phyloP scores from a whole-genome alignment of 2,329 filamentous ascomycete genomes.

The Sporothrix protearum region DNA sequence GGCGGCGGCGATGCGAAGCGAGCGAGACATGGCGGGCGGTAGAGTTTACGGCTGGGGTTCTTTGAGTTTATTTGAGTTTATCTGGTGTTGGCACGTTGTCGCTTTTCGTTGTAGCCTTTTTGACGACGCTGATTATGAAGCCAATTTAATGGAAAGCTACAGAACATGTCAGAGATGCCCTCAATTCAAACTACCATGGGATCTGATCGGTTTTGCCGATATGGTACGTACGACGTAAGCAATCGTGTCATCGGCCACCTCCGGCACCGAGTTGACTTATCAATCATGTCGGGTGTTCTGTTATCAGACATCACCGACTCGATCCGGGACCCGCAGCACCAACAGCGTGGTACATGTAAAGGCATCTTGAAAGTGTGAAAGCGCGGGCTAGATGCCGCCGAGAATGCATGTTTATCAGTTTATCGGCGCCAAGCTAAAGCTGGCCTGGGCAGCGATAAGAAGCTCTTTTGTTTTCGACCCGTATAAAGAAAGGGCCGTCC shows the following conservation, averaged over 20 bases:
- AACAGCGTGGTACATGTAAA: background rate
- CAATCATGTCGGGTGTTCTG: background rate
- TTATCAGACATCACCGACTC: background rate
- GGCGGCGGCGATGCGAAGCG: constrained; percentile 44
- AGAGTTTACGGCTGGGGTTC: background rate
- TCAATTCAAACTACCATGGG: background rate
- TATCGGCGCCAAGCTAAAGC: constrained; percentile 3
- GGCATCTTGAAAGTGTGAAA: background rate
- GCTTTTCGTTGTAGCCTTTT: background rate
- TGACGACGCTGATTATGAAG: background rate
- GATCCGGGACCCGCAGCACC: background rate
- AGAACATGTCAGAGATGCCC: background rate
- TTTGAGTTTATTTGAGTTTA: too few relatives aligned
- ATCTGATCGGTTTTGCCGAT: background rate
- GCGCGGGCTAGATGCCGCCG: background rate
- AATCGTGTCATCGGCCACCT: constrained; percentile 3
- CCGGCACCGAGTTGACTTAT: constrained; percentile 6
- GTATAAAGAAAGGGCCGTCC: background rate
- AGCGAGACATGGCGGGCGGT: constrained; percentile 21
- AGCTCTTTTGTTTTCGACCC: background rate
- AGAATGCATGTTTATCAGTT: background rate
- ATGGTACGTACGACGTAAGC: too few relatives aligned
- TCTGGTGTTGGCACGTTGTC: background rate
- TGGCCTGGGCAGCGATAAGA: background rate
- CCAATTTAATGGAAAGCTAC: background rate